Evolutionary conservation across 2,329 filamentous ascomycete species (phyloP).

Genomic region (Zymoseptoria ardabiliae): DNA sequence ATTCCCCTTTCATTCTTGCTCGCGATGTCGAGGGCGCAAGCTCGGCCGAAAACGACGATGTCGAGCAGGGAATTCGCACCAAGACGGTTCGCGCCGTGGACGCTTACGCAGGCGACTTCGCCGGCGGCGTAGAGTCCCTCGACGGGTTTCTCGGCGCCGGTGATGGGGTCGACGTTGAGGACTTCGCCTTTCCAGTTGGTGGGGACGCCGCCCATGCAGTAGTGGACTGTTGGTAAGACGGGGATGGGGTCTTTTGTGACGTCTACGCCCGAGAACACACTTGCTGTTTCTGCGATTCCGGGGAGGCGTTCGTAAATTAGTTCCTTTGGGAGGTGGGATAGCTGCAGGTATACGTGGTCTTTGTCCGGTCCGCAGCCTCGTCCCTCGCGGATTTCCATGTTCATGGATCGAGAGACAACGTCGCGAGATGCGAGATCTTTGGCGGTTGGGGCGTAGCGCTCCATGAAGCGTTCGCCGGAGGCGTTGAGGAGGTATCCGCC

Average conservation of each 20-base stretch:
- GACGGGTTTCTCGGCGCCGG: constrained; percentile 36
- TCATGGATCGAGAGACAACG: constrained; percentile 43
- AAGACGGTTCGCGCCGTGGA: constrained; percentile 43
- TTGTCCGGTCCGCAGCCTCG: constrained; percentile 40
- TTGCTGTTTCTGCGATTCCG: constrained; percentile 45
- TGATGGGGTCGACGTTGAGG: constrained; percentile 31
- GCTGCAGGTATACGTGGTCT: constrained; percentile 43
- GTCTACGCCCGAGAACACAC: constrained; percentile 45
- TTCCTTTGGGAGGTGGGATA: constrained; percentile 42
- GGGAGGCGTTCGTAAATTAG: constrained; percentile 42
- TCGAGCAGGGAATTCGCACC: constrained; percentile 45
- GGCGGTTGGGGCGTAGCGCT: constrained; percentile 45
- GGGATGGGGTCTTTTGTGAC: constrained; percentile 45
- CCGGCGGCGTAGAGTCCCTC: constrained; percentile 43
- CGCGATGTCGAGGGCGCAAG: constrained; percentile 38
- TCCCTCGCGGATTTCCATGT: constrained; percentile 43
- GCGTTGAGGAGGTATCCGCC: constrained; percentile 45
- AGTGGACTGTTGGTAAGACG: constrained; percentile 45
- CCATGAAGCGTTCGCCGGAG: constrained; percentile 45
- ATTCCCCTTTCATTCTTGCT: constrained; percentile 33
- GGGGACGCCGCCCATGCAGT: constrained; percentile 46
- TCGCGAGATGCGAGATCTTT: constrained; percentile 45
- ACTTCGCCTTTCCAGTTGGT: constrained; percentile 46
- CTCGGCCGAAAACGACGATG: constrained; percentile 45
- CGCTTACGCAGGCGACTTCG: constrained; percentile 43